These are phyloP conservation scores for Coniosporium uncinatum DNA, from an alignment of 2,329 filamentous ascomycete genomes.

Conservation along the genomic window DNA sequence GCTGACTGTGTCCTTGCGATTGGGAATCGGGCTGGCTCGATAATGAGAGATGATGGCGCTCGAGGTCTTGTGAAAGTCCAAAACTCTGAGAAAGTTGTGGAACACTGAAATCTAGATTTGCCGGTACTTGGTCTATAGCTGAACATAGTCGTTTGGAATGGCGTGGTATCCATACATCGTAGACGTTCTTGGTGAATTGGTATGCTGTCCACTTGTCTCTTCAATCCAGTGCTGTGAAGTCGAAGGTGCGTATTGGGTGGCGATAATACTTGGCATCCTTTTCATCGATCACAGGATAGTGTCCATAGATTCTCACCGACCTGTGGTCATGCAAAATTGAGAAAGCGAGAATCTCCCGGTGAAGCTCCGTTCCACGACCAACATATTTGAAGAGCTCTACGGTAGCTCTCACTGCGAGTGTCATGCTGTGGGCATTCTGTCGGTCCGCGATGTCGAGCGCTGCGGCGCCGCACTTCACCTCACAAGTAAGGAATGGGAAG, in stretches of 20 bases:
- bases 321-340: constrained; percentile 13
- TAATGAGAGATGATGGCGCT: too few relatives aligned
- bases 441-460: constrained; percentile 21
- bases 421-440: constrained; percentile 18
- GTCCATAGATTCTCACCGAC: constrained; percentile 11
- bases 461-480: constrained; percentile 37
- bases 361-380: constrained; percentile 11
- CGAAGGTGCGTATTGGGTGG: constrained; percentile 9
- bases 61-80: too few relatives aligned
- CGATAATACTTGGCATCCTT: too few relatives aligned
- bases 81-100: too few relatives aligned
- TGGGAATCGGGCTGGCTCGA: too few relatives aligned
- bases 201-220: constrained; percentile 13
- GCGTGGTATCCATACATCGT: too few relatives aligned
- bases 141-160: too few relatives aligned
- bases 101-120: too few relatives aligned
- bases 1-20: too few relatives aligned
- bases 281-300: constrained; percentile 13
- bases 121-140: too few relatives aligned
- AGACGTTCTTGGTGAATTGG: constrained; percentile 13
- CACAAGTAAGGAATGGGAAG: constrained; percentile 43
- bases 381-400: constrained; percentile 15
- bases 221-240: constrained; percentile 9
- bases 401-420: constrained; percentile 11
- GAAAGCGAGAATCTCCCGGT: constrained; percentile 15